These are phyloP conservation scores for Aegilops speltoides DNA, from an alignment of 176 grass and related monocot genomes.

Conservation along the genomic window DNA sequence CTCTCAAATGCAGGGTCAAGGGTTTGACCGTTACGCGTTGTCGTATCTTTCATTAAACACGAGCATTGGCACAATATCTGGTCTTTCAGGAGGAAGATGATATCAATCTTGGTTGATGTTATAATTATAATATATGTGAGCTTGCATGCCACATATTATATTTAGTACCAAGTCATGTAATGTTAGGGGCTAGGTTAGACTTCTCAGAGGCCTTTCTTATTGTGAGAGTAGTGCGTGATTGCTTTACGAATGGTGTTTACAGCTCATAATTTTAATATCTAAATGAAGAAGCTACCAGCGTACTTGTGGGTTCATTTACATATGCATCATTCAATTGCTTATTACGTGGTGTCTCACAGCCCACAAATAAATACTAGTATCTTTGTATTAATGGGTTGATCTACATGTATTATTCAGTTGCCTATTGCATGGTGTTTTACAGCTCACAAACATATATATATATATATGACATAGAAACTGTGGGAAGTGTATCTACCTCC, in stretches of 20 bases:
- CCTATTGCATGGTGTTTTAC: neutral
- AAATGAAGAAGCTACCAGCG: neutral
- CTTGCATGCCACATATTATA: neutral
- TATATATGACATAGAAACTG: too few species aligned
- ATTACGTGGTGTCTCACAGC: neutral
- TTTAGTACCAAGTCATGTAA: neutral
- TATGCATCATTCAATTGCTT: neutral
- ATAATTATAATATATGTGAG: neutral
- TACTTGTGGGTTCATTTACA: neutral
- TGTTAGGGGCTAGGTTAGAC: neutral
- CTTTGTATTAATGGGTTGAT: neutral
- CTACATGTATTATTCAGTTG: neutral
- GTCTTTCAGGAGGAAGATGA: neutral
- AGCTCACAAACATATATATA: neutral
- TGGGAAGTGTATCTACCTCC: neutral
- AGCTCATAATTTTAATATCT: neutral
- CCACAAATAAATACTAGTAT: neutral
- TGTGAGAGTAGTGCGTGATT: neutral
- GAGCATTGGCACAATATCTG: neutral
- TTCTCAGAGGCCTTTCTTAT: neutral
- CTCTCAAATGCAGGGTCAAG: neutral
- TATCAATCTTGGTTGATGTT: neutral
- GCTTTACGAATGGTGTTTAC: neutral
- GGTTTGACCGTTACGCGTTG: neutral
- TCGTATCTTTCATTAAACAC: neutral